Evolutionary conservation across 176 grass and related monocot genomes (phyloP), one percentile per base, ranked within the genome.

Genomic region (Oryza glumipatula): DNA sequence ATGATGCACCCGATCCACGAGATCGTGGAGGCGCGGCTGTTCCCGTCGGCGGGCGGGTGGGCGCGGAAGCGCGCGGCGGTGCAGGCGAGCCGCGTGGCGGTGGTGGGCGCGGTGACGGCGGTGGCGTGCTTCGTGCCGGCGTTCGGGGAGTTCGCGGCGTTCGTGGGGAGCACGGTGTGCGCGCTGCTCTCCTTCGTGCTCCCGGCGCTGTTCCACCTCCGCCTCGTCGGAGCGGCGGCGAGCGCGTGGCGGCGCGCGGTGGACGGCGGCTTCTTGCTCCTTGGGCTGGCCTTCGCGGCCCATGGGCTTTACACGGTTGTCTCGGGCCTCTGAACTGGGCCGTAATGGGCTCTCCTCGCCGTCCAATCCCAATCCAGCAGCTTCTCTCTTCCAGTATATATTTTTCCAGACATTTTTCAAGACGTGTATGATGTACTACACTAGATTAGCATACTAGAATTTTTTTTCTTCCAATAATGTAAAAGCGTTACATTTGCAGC

Each of bases 1-100:
- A 89, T 98, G 95, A 93, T 93, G 91, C 93, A 98, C 51, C 95
- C 95, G 8, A 95, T 98, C 74, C 93, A 98, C 73, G 95, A 98
- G 76, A 98, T 95, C 83, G 85, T 92, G 5, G 93, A 95, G 79
- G 89, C 84, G 66, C 90, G 87, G 79, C 56, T 98, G 70, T 15
- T 89, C 26, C 8, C 74, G 44, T 58, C 74, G 44, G 68, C 88
- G 22, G 88, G 21, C 33, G 38, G 72, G 65, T 92, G 88, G 69
- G 78, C 94, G 67, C 86, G 86, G 69, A 87, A 28, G 67, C 44
- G 86, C 3, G 60, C 78, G 11, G 73, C 78, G 16, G 64, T 93
- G 68, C 95, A 95, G 41, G 48, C 73, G 64, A 92, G 91, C 83
- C 93, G 95, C 73, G 82, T 92, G 1, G 79, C 89, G 1, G 89